Percentiles rank a stretch among this genome's conserved stretches.
Conservation (phyloP, 176 grass and related monocot genomes). For the Cenchrus purpureus region DNA sequence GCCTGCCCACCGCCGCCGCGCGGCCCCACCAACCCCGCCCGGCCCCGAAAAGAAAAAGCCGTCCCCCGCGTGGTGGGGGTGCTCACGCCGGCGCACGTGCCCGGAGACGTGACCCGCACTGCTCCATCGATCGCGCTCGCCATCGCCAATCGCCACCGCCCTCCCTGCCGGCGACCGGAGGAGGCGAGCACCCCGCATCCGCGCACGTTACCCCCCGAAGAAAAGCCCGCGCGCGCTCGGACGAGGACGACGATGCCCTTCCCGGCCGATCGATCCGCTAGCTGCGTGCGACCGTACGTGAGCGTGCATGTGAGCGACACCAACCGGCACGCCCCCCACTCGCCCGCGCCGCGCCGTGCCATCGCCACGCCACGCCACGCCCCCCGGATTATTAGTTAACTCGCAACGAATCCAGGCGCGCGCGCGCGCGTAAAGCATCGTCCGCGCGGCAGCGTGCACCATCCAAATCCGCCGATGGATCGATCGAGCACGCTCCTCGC, state of each 20-base stretch:
- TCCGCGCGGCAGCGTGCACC: not conserved
- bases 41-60: conserved; percentile 20
- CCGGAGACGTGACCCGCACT: conserved; percentile 53
- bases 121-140: conserved; percentile 1
- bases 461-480: not conserved
- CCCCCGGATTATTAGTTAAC: conserved; percentile 16
- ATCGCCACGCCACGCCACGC: conserved; percentile 10
- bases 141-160: not conserved
- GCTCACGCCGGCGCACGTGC: conserved; percentile 69
- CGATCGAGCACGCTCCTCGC: not conserved
- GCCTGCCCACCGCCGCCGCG: not conserved
- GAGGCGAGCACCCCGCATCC: not conserved
- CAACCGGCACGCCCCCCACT: not conserved
- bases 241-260: not conserved
- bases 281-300: not conserved
- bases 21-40: not conserved
- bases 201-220: conserved; percentile 11
- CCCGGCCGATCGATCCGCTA: not conserved
- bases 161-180: conserved; percentile 25
- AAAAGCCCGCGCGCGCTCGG: conserved; percentile 1
- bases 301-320: conserved; percentile 47
- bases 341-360: conserved; percentile 1
- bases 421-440: not conserved
- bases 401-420: conserved; percentile 10
- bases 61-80: conserved; percentile 36